Percentiles rank a stretch among this genome's conserved stretches.
phyloP scores from a whole-genome alignment of 2,329 filamentous ascomycete species.

The Domatiomyces catenatus region DNA sequence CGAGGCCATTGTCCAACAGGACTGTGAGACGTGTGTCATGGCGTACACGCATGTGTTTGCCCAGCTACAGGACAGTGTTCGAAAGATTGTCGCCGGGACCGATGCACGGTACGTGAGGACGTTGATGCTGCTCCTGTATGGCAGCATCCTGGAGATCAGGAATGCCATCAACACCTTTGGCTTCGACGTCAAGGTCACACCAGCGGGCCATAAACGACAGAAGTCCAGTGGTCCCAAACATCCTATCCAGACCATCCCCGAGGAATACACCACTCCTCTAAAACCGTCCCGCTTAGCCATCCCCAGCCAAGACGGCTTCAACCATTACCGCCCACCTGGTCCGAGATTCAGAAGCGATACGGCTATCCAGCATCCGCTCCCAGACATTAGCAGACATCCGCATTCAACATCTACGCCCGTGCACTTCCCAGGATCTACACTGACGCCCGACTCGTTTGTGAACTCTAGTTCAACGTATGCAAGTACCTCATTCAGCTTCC shows the following conservation, averaged over 20 bases:
- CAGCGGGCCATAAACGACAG: constrained; percentile 17
- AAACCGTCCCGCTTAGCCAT: constrained; percentile 23
- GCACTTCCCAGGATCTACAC: constrained; percentile 11
- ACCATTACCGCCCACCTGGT: constrained; percentile 20
- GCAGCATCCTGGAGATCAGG: constrained; percentile 42
- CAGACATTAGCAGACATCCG: constrained; percentile 5
- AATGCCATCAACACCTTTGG: constrained; percentile 42
- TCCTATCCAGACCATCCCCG: constrained; percentile 20
- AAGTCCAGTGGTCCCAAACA: constrained; percentile 19
- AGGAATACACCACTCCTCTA: constrained; percentile 19
- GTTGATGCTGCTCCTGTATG: constrained; percentile 43
- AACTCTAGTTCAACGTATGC: constrained; percentile 9
- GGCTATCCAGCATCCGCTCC: constrained; percentile 30
- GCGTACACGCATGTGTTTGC: constrained; percentile 35
- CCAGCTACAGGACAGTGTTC: constrained; percentile 33
- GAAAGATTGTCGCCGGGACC: constrained; percentile 38
- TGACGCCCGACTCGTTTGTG: constrained; percentile 6
- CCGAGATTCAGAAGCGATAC: constrained; percentile 37
- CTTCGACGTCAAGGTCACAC: constrained; percentile 22
- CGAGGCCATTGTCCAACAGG: constrained; percentile 29
- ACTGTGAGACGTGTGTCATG: constrained; percentile 35
- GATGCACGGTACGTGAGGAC: constrained; percentile 44
- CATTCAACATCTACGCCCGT: constrained; percentile 11
- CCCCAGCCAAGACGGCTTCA: constrained; percentile 32
- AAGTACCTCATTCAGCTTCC: constrained; percentile 5